phyloP scores from a whole-genome alignment of 2,329 filamentous ascomycete genomes.

The Aspergillus sp. region DNA sequence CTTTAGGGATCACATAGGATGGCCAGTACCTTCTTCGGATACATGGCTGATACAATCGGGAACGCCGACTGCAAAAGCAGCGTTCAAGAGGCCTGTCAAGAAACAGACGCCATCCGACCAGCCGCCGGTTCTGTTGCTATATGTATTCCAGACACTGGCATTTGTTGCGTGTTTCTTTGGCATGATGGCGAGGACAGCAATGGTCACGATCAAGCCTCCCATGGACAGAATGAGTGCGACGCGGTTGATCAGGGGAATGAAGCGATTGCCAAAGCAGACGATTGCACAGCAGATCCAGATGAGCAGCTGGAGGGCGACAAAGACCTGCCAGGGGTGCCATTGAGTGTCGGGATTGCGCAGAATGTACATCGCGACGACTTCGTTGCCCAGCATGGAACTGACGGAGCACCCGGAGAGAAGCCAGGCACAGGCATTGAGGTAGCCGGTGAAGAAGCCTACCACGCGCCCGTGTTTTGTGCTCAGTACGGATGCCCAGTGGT shows the following conservation, averaged over 20 bases:
- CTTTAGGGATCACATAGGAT: not conserved
- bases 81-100: conserved; percentile 62
- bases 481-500: conserved; percentile 58
- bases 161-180: conserved; percentile 35
- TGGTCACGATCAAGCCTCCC: conserved; percentile 47
- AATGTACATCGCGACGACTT: conserved; percentile 32
- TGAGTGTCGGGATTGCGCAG: conserved; percentile 19
- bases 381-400: conserved; percentile 32
- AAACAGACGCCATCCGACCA: conserved; percentile 45
- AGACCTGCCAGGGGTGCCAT: conserved; percentile 32
- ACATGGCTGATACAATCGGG: conserved; percentile 64
- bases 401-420: conserved; percentile 31
- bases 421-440: conserved; percentile 34
- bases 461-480: conserved; percentile 48
- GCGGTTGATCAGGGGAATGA: conserved; percentile 51
- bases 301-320: conserved; percentile 43
- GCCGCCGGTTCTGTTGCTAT: conserved; percentile 29
- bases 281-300: conserved; percentile 52
- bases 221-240: conserved; percentile 54
- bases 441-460: conserved; percentile 41
- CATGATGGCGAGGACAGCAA: conserved; percentile 51
- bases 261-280: conserved; percentile 54
- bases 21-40: conserved; percentile 52
- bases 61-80: conserved; percentile 64
- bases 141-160: conserved; percentile 27